Evolutionary conservation across 805 yeast genomes (phyloP), one percentile per base, ranked within the genome.

Genomic region (Metschnikowia orientalis): DNA sequence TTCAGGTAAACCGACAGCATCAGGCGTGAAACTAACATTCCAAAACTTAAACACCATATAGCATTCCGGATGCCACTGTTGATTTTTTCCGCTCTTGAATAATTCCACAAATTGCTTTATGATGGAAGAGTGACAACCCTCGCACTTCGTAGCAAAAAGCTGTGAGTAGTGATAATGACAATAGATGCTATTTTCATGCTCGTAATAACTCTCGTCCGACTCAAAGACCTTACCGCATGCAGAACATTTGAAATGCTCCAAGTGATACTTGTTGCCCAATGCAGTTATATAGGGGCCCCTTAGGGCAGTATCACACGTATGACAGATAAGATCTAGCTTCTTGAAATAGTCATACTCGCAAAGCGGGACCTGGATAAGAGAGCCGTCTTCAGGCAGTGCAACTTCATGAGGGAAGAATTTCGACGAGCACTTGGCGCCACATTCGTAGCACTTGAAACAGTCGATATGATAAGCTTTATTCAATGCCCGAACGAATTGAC

Each of bases 31-130:
- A 37, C 79, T 73, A 13, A 89, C 95, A 53, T 87, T 88, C 98
- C 98, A 92, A 51, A 87, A 89, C 57, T 89, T 89, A 64, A 84
- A 89, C 29, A 92, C 94, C 88, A 94, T 94, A 54, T 88, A 92
- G 65, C 99, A 92, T 56, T 94, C 97, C 2, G 97, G 97, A 59
- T 92, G 99, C 99, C 99, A 92, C 54, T 87, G 95, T 56, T 89
- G 95, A 38, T 84, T 81, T 46, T 81, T 73, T 14, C 96, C 96
- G 31, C 96, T 95, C 46, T 92, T 72, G 40, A 78, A 85, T 27
- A 90, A 77, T 57, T 90, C 96, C 22, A 90, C 95, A 57, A 88
- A 92, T 54, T 92, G 97, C 53, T 88, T 88, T 22, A 94, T 74
- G 32, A 94, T 92, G 1, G 97, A 85, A 22, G 85, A 80, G 37